A percentile compares a stretch with the other conserved stretches of the same genome.
phyloP scores from a whole-genome alignment of 352 stramenopile species.

The Globisporangium orthogonon region DNA sequence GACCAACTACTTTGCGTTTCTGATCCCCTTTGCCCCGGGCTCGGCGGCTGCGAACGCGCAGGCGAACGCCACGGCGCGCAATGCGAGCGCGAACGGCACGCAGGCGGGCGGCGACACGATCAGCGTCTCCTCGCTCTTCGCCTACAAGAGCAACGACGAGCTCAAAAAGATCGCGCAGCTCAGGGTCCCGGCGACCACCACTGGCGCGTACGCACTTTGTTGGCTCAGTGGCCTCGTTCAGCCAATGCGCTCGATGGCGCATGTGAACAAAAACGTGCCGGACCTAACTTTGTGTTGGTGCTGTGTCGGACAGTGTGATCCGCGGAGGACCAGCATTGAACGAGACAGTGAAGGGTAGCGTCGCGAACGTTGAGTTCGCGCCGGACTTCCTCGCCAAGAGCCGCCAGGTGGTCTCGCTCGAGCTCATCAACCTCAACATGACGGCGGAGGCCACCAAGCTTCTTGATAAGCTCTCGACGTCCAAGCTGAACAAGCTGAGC shows the following conservation, averaged over 20 bases:
- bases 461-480: neutral
- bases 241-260: too few species aligned
- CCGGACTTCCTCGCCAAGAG: slow-evolving; percentile 3
- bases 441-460: neutral
- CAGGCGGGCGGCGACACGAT: neutral
- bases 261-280: neutral
- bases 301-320: neutral
- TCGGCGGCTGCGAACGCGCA: neutral
- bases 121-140: neutral
- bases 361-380: slow-evolving; percentile 1
- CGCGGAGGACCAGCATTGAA: neutral
- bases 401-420: neutral
- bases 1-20: slow-evolving; percentile 2
- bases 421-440: slow-evolving; percentile 5
- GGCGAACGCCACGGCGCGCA: neutral
- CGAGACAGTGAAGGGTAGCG: neutral
- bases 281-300: neutral
- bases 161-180: slow-evolving; percentile 2
- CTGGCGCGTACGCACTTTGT: neutral
- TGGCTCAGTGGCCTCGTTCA: neutral
- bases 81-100: neutral
- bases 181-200: neutral
- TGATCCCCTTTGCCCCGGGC: neutral
- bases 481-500: slow-evolving; percentile 3
- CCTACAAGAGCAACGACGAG: slow-evolving; percentile 3